These are phyloP conservation scores for Suillus discolor DNA, from an alignment of 768 basidiomycete species.

Conservation along the genomic window DNA sequence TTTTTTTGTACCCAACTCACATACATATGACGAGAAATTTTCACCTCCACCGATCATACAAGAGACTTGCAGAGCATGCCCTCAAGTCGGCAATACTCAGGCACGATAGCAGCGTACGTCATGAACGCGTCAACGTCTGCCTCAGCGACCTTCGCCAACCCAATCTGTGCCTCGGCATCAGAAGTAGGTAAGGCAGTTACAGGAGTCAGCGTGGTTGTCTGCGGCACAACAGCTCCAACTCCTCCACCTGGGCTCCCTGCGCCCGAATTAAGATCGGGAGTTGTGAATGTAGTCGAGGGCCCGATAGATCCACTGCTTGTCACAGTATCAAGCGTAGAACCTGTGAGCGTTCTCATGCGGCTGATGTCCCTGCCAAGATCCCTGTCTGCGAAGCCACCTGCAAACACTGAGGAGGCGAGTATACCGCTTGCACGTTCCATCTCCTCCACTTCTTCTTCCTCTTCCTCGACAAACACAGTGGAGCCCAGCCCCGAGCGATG, in stretches of 20 bases:
- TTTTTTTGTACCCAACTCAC: constrained; percentile 14
- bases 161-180: constrained; percentile 74
- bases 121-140: constrained; percentile 84
- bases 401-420: constrained; percentile 34
- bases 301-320: constrained; percentile 37
- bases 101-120: constrained; percentile 83
- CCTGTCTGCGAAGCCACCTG: constrained; percentile 42
- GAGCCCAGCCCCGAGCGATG: constrained; percentile 56
- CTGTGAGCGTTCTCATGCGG: constrained; percentile 59
- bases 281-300: constrained; percentile 58
- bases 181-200: constrained; percentile 71
- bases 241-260: constrained; percentile 37
- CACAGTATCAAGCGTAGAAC: constrained; percentile 40
- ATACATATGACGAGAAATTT: constrained; percentile 1
- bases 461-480: constrained; percentile 66
- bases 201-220: constrained; percentile 64
- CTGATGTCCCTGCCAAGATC: constrained; percentile 39
- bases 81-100: constrained; percentile 81
- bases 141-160: constrained; percentile 81
- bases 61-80: constrained; percentile 71
- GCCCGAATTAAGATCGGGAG: constrained; percentile 54
- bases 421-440: constrained; percentile 42
- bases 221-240: constrained; percentile 35
- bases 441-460: constrained; percentile 73
- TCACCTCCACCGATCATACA: constrained; percentile 32